Evolutionary conservation across 192 early-diverging fungal species (phyloP), one percentile per base, ranked within the genome.

Genomic region (Entomortierella lignicola): DNA sequence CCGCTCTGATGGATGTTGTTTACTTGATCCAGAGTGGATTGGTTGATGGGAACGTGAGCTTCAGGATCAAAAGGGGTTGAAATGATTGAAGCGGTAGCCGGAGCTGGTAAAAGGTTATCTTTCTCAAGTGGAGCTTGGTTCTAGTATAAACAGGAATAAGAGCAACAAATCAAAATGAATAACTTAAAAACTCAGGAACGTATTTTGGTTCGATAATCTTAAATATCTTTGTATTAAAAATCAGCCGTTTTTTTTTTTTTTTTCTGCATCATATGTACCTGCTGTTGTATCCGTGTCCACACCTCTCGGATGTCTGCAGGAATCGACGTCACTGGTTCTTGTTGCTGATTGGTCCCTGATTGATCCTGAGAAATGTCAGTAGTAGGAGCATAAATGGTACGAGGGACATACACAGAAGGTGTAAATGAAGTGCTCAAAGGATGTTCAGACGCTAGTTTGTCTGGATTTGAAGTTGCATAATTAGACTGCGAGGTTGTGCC

Each of bases 241-340:
- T n/a, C n/a, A n/a, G 34, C 34, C 34, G n/a, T 54, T 54, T 54
- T 54, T 21, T 54, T 54, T 54, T 54, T 26, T 4, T 54, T 54
- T 50, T 50, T 50, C 52, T 54, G 13, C 52, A 54, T 54, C 52
- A 54, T 54, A 54, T 7, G 11, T 54, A 54, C 52, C 26, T 27
- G 26, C 26, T 54, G 34, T n/a, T n/a, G n/a, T n/a, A n/a, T n/a
- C n/a, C n/a, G n/a, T n/a, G n/a, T n/a, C n/a, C n/a, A n/a, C n/a
- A n/a, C n/a, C n/a, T n/a, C n/a, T n/a, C n/a, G n/a, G n/a, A n/a
- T n/a, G n/a, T n/a, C n/a, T n/a, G 34, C 34, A 37, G n/a, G n/a
- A 37, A 37, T 37, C 34, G 34, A 37, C 10, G 34, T 37, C 4
- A 37, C 34, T 10, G 5, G 34, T 37, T 37, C 10, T 37, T n/a